Conservation (phyloP, 495 filamentous ascomycete genomes). For the Penicillium silybi region DNA sequence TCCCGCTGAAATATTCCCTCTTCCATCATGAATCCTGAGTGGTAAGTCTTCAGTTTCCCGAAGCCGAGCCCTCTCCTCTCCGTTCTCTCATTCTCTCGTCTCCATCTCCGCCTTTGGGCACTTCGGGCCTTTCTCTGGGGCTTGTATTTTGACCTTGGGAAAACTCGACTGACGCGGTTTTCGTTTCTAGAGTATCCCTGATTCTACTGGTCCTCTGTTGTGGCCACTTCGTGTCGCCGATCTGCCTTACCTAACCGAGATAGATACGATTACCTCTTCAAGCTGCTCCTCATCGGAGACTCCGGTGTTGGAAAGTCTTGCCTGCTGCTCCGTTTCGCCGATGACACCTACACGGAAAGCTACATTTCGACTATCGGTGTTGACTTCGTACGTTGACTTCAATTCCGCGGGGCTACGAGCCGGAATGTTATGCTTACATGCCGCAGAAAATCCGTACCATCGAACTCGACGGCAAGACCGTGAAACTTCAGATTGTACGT, state of each 20-base stretch:
- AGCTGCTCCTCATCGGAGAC: constrained; percentile 99
- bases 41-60: constrained; percentile 52
- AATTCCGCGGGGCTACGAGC: constrained; percentile 4
- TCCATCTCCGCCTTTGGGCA: constrained; percentile 1
- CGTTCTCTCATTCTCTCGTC: constrained; percentile 11
- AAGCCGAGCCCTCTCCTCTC: neutral
- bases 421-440: constrained; percentile 20
- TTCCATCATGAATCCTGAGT: constrained; percentile 85
- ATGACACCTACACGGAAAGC: constrained; percentile 99
- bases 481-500: constrained; percentile 98
- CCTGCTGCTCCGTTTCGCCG: constrained; percentile 92
- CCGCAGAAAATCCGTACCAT: constrained; percentile 98
- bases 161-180: constrained; percentile 2
- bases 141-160: neutral
- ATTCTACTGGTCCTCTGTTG: neutral
- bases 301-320: constrained; percentile 99
- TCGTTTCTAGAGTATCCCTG: constrained; percentile 21
- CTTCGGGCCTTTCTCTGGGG: neutral
- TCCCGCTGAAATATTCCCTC: neutral
- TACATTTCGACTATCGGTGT: constrained; percentile 99
- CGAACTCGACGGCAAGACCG: constrained; percentile 98
- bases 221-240: constrained; percentile 9
- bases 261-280: constrained; percentile 99
- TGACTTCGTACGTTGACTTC: constrained; percentile 75
- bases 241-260: constrained; percentile 25